Evolutionary conservation across 306 rosid genomes (phyloP).

Genomic region (Corylus heterophylla): DNA sequence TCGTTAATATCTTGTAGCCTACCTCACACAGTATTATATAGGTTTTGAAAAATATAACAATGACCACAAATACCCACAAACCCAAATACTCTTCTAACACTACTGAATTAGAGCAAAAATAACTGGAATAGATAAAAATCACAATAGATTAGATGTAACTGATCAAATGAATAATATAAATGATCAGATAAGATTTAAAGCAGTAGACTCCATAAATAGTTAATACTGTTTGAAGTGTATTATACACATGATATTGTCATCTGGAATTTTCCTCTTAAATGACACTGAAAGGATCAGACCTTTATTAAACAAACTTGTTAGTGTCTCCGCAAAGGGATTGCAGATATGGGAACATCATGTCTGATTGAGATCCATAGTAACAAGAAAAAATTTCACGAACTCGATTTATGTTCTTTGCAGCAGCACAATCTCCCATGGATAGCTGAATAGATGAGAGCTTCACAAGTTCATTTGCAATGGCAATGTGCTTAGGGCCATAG

Average conservation of each 20-base stretch:
- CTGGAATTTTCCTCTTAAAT: not conserved
- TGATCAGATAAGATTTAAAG: not conserved
- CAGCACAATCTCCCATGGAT: slow-evolving; percentile 49
- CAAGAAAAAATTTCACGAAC: slow-evolving; percentile 53
- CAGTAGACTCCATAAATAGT: not conserved
- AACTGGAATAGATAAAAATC: not conserved
- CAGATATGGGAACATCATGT: slow-evolving; percentile 62
- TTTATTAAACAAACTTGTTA: slow-evolving; percentile 25
- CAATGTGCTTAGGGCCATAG: slow-evolving; percentile 67
- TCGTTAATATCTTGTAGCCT: too few relatives aligned
- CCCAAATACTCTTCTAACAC: too few relatives aligned
- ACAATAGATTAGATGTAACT: not conserved
- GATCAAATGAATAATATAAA: not conserved
- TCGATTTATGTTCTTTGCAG: slow-evolving; percentile 44
- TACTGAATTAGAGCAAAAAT: too few relatives aligned
- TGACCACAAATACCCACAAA: too few relatives aligned
- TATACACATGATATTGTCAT: not conserved
- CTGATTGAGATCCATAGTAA: slow-evolving; percentile 66
- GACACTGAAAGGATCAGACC: not conserved
- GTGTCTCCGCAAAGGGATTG: slow-evolving; percentile 39
- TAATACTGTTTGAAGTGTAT: not conserved
- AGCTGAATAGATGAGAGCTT: slow-evolving; percentile 81
- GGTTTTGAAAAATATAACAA: too few relatives aligned
- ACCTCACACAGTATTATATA: too few relatives aligned
- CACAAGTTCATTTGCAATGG: slow-evolving; percentile 80